A percentile compares a stretch with the other conserved stretches of the same genome.
Evolutionary conservation across 352 stramenopile species (phyloP).

Genomic region (Globisporangium apiculatum): DNA sequence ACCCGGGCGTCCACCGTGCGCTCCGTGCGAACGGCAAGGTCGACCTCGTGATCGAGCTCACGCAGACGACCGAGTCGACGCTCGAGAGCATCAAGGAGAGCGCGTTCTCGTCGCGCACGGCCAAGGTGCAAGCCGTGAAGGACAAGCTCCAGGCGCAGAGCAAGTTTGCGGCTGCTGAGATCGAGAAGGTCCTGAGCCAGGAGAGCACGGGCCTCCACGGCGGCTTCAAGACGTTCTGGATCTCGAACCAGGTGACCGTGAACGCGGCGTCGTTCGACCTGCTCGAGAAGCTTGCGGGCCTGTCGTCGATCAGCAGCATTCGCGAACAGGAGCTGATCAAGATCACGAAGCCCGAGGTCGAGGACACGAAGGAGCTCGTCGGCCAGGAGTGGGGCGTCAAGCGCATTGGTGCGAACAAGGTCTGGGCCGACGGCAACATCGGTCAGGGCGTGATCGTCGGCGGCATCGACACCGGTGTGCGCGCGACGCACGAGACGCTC

Average conservation of each 20-base stretch:
- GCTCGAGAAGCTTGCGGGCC: constrained; percentile 10
- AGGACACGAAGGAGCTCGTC: constrained; percentile 2
- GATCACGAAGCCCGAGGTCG: neutral
- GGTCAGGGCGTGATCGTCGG: constrained; percentile 14
- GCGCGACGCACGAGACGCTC: constrained; percentile 13
- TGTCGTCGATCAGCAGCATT: constrained; percentile 11
- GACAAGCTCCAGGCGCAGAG: constrained; percentile 1
- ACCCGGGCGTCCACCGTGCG: constrained; percentile 18
- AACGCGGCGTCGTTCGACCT: constrained; percentile 10
- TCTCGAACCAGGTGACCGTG: constrained; percentile 18
- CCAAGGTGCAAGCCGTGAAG: constrained; percentile 9
- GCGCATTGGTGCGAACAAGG: constrained; percentile 11
- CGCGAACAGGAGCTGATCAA: constrained; percentile 3
- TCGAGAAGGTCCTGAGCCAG: constrained; percentile 1
- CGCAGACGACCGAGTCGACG: constrained; percentile 12
- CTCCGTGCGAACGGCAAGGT: constrained; percentile 22
- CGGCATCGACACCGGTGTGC: constrained; percentile 17
- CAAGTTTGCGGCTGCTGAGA: constrained; percentile 1
- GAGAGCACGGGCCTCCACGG: constrained; percentile 1
- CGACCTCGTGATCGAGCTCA: constrained; percentile 28
- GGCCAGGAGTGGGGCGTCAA: constrained; percentile 11
- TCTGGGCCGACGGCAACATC: constrained; percentile 11
- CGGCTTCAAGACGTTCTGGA: constrained; percentile 21
- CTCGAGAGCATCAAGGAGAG: constrained; percentile 15
- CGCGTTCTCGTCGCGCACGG: constrained; percentile 10